Evolutionary conservation across 768 basidiomycete species (phyloP), one percentile per base, ranked within the genome.

Genomic region (Mycena capillaripes): DNA sequence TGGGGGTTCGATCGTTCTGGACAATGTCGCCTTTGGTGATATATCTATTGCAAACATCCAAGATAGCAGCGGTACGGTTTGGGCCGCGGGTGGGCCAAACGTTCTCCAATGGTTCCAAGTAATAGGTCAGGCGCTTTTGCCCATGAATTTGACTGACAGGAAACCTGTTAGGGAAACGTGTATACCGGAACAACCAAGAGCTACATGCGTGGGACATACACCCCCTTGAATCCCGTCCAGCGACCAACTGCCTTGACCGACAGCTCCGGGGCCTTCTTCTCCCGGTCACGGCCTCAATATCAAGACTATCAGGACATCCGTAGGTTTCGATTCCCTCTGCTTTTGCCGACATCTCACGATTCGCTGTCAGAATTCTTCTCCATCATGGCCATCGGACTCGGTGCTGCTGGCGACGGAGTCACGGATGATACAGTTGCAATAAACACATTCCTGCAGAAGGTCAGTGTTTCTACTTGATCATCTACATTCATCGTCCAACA

Each of bases 251-350:
- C 46, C 3, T 50, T 63, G 32, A 46, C 11, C 21, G 42, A 64
- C 16, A 14, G 4, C 11, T 34, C 27, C 2, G 61, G 61, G 3
- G 19, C 44, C 9, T 63, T 34, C 23, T 50, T 64, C 48, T 23
- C 62, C 48, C 11, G 23, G n/a, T 52, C 62, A 12, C 62, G 62
- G 25, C 62, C 62, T 5, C 62, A 64, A 30, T 64, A 64, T n/a
- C 11, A 52, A 16, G 21, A 4, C 32, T 64, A 64, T 34, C 12
- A 32, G 46, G 12, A 32, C 34, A 38, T 5, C 21, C 62, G 62
- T 64, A 52, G 23, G 61, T 36, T 5, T n/a, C n/a, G 19, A 8
- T 16, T 29, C 16, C 27, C 27, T 14, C 29, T n/a, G 29, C 38
- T 5, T 42, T 10, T 16, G 27, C 27, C 25, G 7, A 16, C 11